Evolutionary conservation across 2,329 filamentous ascomycete species (phyloP).

Genomic region (Penicillium sclerotiorum): DNA sequence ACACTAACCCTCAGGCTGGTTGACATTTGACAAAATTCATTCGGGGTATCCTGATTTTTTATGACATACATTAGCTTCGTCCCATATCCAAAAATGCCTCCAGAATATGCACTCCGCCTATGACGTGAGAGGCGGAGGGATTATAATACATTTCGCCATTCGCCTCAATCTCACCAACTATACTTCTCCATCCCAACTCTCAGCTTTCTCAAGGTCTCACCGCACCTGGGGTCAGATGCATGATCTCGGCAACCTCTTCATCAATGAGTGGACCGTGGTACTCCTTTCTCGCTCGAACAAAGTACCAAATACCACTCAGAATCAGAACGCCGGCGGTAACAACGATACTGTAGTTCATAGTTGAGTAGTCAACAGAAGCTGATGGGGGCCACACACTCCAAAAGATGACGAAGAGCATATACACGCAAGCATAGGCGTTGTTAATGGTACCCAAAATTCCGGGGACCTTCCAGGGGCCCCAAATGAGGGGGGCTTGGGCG

Average conservation of each 20-base stretch:
- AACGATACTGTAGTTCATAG: slow-evolving; percentile 54
- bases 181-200: background rate
- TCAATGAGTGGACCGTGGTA: slow-evolving; percentile 53
- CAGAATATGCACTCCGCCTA: no score
- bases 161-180: no score
- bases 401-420: slow-evolving; percentile 59
- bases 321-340: slow-evolving; percentile 47
- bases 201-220: background rate
- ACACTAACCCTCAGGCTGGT: no score
- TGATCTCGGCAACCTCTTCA: slow-evolving; percentile 23
- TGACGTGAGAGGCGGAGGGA: no score
- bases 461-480: slow-evolving; percentile 60
- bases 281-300: slow-evolving; percentile 43
- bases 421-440: slow-evolving; percentile 57
- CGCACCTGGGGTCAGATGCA: slow-evolving; percentile 20
- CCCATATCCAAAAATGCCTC: background rate
- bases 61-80: background rate
- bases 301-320: slow-evolving; percentile 54
- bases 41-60: slow-evolving; percentile 1
- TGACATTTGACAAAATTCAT: background rate
- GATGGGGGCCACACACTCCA: slow-evolving; percentile 56
- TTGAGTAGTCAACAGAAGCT: slow-evolving; percentile 34
- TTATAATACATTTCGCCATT: background rate
- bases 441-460: slow-evolving; percentile 56
- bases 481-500: slow-evolving; percentile 41